Evolutionary conservation across 108 stramenopile genomes (phyloP).

Genomic region (Skeletonema marinoi): DNA sequence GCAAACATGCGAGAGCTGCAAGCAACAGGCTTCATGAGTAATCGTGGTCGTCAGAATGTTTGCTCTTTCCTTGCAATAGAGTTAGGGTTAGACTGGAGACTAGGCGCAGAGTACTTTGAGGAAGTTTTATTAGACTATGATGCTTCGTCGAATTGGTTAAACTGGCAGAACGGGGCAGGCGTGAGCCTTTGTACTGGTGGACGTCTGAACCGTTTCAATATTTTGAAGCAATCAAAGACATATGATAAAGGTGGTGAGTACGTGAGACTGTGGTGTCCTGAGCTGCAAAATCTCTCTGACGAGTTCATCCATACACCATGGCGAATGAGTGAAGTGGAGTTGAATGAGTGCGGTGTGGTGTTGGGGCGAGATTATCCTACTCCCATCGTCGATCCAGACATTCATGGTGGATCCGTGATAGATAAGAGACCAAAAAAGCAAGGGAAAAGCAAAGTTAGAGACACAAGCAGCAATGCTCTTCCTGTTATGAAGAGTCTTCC

Average conservation of each 20-base stretch:
- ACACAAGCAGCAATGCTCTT: background rate
- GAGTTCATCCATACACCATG: conserved; percentile 72
- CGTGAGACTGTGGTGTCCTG: conserved; percentile 90
- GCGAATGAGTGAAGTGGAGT: conserved; percentile 73
- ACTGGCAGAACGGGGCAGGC: conserved; percentile 80
- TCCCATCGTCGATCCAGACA: conserved; percentile 35
- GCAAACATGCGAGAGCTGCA: conserved; percentile 95
- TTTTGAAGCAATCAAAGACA: conserved; percentile 86
- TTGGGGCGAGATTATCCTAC: conserved; percentile 78
- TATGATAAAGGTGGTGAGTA: conserved; percentile 91
- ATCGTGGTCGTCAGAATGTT: conserved; percentile 93
- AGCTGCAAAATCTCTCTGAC: conserved; percentile 64
- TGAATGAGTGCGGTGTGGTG: conserved; percentile 48
- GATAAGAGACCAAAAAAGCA: background rate
- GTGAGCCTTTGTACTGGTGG: conserved; percentile 72
- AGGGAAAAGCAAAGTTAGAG: background rate
- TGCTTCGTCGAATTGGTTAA: conserved; percentile 87
- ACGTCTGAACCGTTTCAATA: conserved; percentile 83
- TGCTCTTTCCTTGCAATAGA: conserved; percentile 85
- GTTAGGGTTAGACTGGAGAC: conserved; percentile 86
- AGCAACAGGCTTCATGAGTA: conserved; percentile 91
- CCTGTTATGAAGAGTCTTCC: background rate
- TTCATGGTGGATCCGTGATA: background rate
- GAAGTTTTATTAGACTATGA: conserved; percentile 86
- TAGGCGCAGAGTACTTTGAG: conserved; percentile 92